Evolutionary conservation across 2,329 filamentous ascomycete species (phyloP).

Genomic region (Pseudogymnoascus sp.): DNA sequence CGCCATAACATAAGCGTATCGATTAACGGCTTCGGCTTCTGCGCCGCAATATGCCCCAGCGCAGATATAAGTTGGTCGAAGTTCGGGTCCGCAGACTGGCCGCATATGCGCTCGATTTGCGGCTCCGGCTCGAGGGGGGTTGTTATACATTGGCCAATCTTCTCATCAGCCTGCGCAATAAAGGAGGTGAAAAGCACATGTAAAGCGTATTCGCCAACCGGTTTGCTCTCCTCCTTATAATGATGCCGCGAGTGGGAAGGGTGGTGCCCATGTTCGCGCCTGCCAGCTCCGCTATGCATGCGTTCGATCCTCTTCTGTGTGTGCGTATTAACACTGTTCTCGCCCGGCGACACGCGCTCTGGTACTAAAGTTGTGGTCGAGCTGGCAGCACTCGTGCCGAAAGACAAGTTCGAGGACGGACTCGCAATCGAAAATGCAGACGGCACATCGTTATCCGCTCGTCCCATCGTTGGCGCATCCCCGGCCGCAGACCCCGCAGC

Average conservation of each 20-base stretch:
- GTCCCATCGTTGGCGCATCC: constrained; percentile 25
- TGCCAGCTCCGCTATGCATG: constrained; percentile 59
- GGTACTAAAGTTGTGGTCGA: constrained; percentile 27
- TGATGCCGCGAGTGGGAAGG: constrained; percentile 61
- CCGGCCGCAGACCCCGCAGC: constrained; percentile 42
- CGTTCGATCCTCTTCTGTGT: constrained; percentile 48
- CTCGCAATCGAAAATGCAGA: constrained; percentile 18
- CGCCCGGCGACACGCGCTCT: constrained; percentile 32
- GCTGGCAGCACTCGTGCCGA: constrained; percentile 22
- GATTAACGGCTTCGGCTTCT: constrained; percentile 89
- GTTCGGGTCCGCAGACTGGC: constrained; percentile 72
- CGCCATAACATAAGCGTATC: constrained; percentile 98
- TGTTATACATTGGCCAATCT: constrained; percentile 81
- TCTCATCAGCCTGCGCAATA: constrained; percentile 92
- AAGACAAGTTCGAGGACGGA: constrained; percentile 18
- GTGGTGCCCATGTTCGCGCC: constrained; percentile 65
- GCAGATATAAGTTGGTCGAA: constrained; percentile 95
- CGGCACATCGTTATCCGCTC: constrained; percentile 18
- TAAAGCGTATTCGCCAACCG: constrained; percentile 93
- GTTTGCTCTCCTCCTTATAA: constrained; percentile 70
- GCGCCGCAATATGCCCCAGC: constrained; percentile 85
- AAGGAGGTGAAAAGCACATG: constrained; percentile 97
- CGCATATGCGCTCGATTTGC: constrained; percentile 81
- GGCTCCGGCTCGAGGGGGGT: constrained; percentile 72
- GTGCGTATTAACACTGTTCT: constrained; percentile 35